A percentile compares a stretch with the other conserved stretches of the same genome.
Conservation (phyloP, 352 stramenopile species). For the Pythium volutum region DNA sequence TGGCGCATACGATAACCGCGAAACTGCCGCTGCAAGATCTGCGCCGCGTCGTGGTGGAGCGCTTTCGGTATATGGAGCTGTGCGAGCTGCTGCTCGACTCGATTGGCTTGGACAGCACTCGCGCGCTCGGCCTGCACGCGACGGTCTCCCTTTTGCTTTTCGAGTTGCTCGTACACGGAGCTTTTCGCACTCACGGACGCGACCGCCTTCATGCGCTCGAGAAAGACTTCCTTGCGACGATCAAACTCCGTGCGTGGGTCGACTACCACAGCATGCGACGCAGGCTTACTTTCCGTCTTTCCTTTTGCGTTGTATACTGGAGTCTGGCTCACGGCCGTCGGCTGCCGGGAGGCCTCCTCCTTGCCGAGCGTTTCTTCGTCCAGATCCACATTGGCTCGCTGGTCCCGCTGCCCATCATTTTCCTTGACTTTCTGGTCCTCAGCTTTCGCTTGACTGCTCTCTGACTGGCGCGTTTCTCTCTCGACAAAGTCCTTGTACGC, state of each 20-base stretch:
- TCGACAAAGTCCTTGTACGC: constrained; percentile 45
- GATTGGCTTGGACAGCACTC: neutral
- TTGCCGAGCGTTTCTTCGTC: constrained; percentile 28
- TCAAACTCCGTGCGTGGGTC: constrained; percentile 50
- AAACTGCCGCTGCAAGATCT: constrained; percentile 23
- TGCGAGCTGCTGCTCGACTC: constrained; percentile 19
- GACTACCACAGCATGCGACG: neutral
- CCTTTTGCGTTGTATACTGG: neutral
- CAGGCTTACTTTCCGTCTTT: neutral
- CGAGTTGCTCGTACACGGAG: constrained; percentile 69
- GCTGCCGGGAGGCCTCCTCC: no score
- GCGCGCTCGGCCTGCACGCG: neutral
- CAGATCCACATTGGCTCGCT: constrained; percentile 26
- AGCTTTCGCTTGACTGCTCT: neutral
- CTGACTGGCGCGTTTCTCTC: constrained; percentile 14
- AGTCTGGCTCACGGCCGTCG: no score
- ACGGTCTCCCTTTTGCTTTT: constrained; percentile 43
- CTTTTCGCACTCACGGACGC: constrained; percentile 60
- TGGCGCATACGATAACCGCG: constrained; percentile 17
- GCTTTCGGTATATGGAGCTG: constrained; percentile 33
- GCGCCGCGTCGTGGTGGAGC: constrained; percentile 42
- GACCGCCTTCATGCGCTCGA: constrained; percentile 74
- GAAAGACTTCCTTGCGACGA: constrained; percentile 64
- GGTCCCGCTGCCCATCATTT: no score
- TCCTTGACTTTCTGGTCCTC: constrained; percentile 5